Conservation (phyloP, 768 basidiomycete genomes). For the Phaeotremella fagi region DNA sequence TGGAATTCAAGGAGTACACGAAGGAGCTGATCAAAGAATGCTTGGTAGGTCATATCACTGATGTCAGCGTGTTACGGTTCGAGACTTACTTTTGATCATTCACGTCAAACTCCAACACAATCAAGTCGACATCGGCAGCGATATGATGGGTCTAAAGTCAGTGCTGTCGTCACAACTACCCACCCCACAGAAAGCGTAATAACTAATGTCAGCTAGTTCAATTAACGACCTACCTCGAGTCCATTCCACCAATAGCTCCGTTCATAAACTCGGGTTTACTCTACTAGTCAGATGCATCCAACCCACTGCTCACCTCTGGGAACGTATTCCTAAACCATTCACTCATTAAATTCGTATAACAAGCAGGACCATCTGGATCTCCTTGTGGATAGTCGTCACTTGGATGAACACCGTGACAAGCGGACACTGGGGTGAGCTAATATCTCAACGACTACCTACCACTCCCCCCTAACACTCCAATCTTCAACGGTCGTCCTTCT, state of each 20-base stretch:
- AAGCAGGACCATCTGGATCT: slow-evolving; percentile 44
- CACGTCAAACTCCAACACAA: slow-evolving; percentile 46
- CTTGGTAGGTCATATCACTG: slow-evolving; percentile 31
- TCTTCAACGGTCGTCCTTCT: slow-evolving; percentile 28
- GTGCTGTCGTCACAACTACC: background rate
- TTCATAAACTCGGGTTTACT: slow-evolving; percentile 28
- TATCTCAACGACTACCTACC: slow-evolving; percentile 22
- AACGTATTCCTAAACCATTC: slow-evolving; percentile 38
- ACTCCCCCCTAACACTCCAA: slow-evolving; percentile 44
- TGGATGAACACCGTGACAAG: slow-evolving; percentile 45
- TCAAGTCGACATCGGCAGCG: slow-evolving; percentile 38
- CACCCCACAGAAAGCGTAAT: slow-evolving; percentile 47
- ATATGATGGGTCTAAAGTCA: slow-evolving; percentile 41
- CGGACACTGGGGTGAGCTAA: slow-evolving; percentile 29
- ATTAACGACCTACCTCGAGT: slow-evolving; percentile 24
- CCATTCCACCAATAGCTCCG: slow-evolving; percentile 47
- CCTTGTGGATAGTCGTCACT: slow-evolving; percentile 33
- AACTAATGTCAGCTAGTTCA: slow-evolving; percentile 12
- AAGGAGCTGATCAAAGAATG: slow-evolving; percentile 41
- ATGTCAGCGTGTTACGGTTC: background rate
- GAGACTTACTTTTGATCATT: slow-evolving; percentile 42
- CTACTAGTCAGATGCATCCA: background rate
- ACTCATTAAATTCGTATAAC: slow-evolving; percentile 38
- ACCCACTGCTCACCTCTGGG: slow-evolving; percentile 36
- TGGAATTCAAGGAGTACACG: slow-evolving; percentile 40